A percentile compares a stretch with the other conserved stretches of the same genome.
These are phyloP conservation scores for Adiantum capillusveneris DNA, from an alignment of 75 land plant species.

Conservation along the genomic window DNA sequence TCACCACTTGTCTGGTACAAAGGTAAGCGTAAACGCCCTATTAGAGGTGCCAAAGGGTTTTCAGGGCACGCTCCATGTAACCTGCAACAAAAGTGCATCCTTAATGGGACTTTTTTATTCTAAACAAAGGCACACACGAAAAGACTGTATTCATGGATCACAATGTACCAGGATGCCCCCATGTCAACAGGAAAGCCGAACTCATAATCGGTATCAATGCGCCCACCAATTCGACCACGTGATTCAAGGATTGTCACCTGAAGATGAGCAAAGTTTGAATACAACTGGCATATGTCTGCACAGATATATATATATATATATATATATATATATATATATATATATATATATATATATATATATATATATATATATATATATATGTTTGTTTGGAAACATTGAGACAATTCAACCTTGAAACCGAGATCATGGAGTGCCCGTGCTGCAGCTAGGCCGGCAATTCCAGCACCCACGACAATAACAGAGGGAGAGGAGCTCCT, in stretches of 20 bases:
- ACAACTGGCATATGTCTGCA: too few relatives aligned
- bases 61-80: conserved; percentile 41
- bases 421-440: conserved; percentile 40
- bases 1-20: conserved; percentile 46
- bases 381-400: background rate
- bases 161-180: conserved; percentile 42
- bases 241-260: conserved; percentile 47
- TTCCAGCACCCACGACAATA: conserved; percentile 41
- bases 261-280: too few relatives aligned
- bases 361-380: background rate
- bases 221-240: conserved; percentile 43
- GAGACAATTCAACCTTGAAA: conserved; percentile 22
- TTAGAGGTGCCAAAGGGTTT: conserved; percentile 41
- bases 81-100: conserved; percentile 14
- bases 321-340: background rate
- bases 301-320: background rate
- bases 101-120: too few relatives aligned
- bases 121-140: background rate
- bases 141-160: background rate
- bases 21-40: conserved; percentile 37
- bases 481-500: conserved; percentile 24
- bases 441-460: conserved; percentile 46
- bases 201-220: conserved; percentile 36
- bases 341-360: background rate
- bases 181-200: conserved; percentile 52